Percentiles rank a stretch among this genome's conserved stretches.
These are phyloP conservation scores for Limtongia smithiae DNA, from an alignment of 805 yeast genomes.

Conservation along the genomic window DNA sequence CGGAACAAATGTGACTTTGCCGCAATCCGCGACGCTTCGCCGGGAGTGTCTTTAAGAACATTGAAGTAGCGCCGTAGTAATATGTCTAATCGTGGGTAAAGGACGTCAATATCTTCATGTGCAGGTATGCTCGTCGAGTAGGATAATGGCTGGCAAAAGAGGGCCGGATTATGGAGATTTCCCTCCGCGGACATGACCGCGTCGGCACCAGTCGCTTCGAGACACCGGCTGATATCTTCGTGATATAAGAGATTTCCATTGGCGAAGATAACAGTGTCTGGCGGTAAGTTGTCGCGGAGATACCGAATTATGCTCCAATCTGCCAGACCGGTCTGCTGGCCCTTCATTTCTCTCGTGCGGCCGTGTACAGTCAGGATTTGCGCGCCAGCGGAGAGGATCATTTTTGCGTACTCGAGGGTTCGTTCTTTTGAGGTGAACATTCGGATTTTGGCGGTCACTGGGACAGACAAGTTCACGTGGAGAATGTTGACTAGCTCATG, in stretches of 20 bases:
- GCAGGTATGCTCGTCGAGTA: slow-evolving; percentile 9
- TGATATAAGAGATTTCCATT: slow-evolving; percentile 94
- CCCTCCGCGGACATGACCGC: slow-evolving; percentile 99
- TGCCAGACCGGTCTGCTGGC: slow-evolving; percentile 92
- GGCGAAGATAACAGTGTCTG: slow-evolving; percentile 86
- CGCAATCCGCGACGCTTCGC: slow-evolving; percentile 72
- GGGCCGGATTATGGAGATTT: slow-evolving; percentile 87
- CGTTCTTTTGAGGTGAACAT: slow-evolving; percentile 81
- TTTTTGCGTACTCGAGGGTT: slow-evolving; percentile 78
- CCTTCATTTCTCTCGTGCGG: slow-evolving; percentile 94
- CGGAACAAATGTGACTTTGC: slow-evolving; percentile 93
- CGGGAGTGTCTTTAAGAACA: slow-evolving; percentile 59
- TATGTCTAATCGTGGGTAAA: slow-evolving; percentile 81
- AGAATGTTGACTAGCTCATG: slow-evolving; percentile 52
- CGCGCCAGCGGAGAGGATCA: slow-evolving; percentile 91
- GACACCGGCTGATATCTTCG: slow-evolving; percentile 71
- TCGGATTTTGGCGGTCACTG: slow-evolving; percentile 94
- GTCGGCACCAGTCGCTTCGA: slow-evolving; percentile 64
- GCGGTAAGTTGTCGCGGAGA: slow-evolving; percentile 69
- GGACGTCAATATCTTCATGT: slow-evolving; percentile 53
- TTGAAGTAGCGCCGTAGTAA: slow-evolving; percentile 85
- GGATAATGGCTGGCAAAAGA: slow-evolving; percentile 45
- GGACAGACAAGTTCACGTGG: slow-evolving; percentile 66
- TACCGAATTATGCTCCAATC: slow-evolving; percentile 81
- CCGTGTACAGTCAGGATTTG: slow-evolving; percentile 95